phyloP scores from a whole-genome alignment of 352 stramenopile species.

The Phytophthora idaei region DNA sequence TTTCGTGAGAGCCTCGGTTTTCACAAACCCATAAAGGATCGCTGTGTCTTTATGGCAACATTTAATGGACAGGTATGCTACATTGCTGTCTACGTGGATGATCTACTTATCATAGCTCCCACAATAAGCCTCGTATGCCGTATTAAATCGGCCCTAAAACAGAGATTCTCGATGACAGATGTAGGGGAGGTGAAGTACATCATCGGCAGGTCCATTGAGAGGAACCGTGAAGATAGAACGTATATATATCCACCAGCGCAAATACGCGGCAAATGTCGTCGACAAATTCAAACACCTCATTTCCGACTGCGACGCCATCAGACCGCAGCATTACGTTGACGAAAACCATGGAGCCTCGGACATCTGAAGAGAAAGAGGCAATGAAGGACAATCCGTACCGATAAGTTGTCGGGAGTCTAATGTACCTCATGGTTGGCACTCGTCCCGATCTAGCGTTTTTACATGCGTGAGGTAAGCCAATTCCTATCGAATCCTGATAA shows the following conservation, averaged over 20 bases:
- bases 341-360: neutral
- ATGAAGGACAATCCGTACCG: neutral
- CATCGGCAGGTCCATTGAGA: neutral
- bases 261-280: neutral
- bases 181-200: neutral
- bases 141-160: constrained; percentile 6
- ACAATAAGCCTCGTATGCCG: neutral
- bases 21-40: neutral
- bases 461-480: constrained; percentile 4
- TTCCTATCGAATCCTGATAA: constrained; percentile 2
- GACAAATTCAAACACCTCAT: neutral
- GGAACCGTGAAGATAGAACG: neutral
- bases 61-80: neutral
- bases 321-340: neutral
- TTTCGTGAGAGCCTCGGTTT: neutral
- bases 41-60: neutral
- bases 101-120: constrained; percentile 4
- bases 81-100: constrained; percentile 2
- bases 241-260: neutral
- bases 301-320: neutral
- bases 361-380: neutral
- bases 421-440: constrained; percentile 8
- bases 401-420: neutral
- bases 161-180: constrained; percentile 1
- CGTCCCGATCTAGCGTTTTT: neutral